Evolutionary conservation across 1,284 basidiomycete genomes (phyloP).

Genomic region (Moesziomyces aphidis): DNA sequence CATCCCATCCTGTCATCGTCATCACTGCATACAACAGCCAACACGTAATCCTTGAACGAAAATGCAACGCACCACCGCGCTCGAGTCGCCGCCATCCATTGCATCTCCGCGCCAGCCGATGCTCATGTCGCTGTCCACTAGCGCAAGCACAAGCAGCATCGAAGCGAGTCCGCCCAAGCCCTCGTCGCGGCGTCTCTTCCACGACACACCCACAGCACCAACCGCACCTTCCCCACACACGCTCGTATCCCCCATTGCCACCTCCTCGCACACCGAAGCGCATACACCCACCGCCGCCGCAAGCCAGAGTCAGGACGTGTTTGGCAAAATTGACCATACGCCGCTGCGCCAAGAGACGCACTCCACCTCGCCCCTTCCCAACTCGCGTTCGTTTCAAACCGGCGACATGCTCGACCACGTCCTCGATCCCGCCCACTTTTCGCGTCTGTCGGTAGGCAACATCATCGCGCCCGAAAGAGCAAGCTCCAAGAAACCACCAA

Average conservation of each 20-base stretch:
- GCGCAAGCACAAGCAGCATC: constrained; percentile 29
- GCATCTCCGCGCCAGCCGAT: constrained; percentile 10
- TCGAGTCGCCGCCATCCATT: constrained; percentile 30
- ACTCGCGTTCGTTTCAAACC: constrained; percentile 37
- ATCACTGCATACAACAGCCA: background rate
- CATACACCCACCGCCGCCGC: constrained; percentile 18
- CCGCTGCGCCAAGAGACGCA: constrained; percentile 38
- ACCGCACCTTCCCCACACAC: background rate
- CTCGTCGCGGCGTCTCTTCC: constrained; percentile 35
- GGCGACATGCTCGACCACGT: constrained; percentile 43
- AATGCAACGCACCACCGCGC: constrained; percentile 5
- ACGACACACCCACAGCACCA: constrained; percentile 27
- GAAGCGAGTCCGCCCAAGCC: constrained; percentile 22
- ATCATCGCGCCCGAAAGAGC: constrained; percentile 40
- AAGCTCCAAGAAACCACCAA: constrained; percentile 36
- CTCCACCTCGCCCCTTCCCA: constrained; percentile 43
- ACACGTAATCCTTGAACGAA: background rate
- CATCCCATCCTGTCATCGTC: background rate
- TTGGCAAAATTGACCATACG: constrained; percentile 43
- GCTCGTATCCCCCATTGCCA: constrained; percentile 18
- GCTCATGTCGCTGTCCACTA: constrained; percentile 22
- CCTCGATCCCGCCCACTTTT: constrained; percentile 22
- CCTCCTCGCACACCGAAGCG: constrained; percentile 6
- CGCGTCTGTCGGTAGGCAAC: constrained; percentile 34
- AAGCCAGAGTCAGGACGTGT: constrained; percentile 24